Evolutionary conservation across 305 asterid species (phyloP), one percentile per base, ranked within the genome.

Genomic region (Fraxinus velutina): DNA sequence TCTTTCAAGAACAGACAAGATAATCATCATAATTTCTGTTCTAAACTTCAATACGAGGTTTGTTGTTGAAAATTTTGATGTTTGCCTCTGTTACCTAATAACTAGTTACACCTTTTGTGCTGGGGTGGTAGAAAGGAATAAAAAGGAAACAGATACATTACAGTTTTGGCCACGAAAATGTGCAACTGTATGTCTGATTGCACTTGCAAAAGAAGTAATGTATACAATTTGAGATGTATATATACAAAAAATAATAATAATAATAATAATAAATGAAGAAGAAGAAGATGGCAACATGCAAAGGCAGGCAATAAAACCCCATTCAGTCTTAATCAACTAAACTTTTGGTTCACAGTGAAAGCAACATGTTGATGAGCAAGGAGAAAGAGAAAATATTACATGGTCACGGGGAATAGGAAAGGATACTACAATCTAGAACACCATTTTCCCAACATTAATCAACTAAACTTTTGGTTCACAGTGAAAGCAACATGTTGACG

Each of bases 391-490:
- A 7, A 60, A 60, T 19, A 60, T 21, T 17, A 57, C 30, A 60
- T 21, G 70, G 19, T 8, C 13, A 60, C 70, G 0, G 1, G 30
- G 70, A 60, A 21, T 21, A 60, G 70, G 12, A 60, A 19, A 60
- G 70, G 70, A 19, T 60, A 60, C 70, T 19, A 60, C 13, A 60
- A 60, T 17, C 30, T 24, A 10, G 17, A 73, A 80, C 12, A 76
- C 34, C n/a, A 62, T 74, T 72, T 52, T 44, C 2, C 71, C 72
- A 55, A 73, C 98, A 80, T 90, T 5, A 19, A 57, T 57, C 27
- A 57, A 57, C 68, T 57, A 17, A 57, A 19, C 68, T 50, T 57
- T 66, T 22, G 36, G 6, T 24, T 68, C 74, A 27, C 39, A 68
- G 39, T 12, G 19, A 68, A 29, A 68, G 27, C 37, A 29, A 27